These are phyloP conservation scores for Trichothecium roseum DNA, from an alignment of 2,329 filamentous ascomycete species.

Conservation along the genomic window DNA sequence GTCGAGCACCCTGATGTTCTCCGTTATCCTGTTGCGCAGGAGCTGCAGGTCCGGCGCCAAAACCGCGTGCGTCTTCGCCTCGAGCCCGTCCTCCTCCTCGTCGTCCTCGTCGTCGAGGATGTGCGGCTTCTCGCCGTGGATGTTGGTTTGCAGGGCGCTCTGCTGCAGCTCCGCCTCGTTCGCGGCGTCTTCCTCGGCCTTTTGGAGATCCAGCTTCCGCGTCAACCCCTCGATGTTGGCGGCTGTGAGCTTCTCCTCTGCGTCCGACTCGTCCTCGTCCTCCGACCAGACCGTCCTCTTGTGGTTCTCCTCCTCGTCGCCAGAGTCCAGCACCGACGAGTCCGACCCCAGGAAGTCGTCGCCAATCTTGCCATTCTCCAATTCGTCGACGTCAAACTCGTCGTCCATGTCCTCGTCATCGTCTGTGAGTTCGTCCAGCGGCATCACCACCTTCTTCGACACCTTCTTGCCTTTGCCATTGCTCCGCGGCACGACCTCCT, in stretches of 20 bases:
- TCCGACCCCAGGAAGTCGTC: slow-evolving; percentile 51
- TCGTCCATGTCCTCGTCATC: slow-evolving; percentile 27
- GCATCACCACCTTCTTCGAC: slow-evolving; percentile 16
- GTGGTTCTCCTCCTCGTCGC: slow-evolving; percentile 43
- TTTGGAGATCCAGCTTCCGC: slow-evolving; percentile 68
- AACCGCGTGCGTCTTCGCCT: slow-evolving; percentile 48
- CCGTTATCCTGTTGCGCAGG: slow-evolving; percentile 78
- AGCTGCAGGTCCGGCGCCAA: slow-evolving; percentile 86
- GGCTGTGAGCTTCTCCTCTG: slow-evolving; percentile 82
- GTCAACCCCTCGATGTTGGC: slow-evolving; percentile 94
- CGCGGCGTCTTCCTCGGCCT: slow-evolving; percentile 69
- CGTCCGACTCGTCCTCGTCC: slow-evolving; percentile 80
- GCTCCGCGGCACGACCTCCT: slow-evolving; percentile 13
- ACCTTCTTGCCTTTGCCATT: slow-evolving; percentile 24
- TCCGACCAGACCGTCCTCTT: slow-evolving; percentile 77
- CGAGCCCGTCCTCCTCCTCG: slow-evolving; percentile 49
- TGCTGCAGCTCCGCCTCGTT: slow-evolving; percentile 81
- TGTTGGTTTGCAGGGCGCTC: slow-evolving; percentile 84
- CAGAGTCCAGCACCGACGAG: slow-evolving; percentile 60
- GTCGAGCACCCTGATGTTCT: slow-evolving; percentile 83
- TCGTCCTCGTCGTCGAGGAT: slow-evolving; percentile 54
- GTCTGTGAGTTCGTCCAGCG: slow-evolving; percentile 34
- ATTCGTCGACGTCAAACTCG: slow-evolving; percentile 34
- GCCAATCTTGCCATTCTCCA: slow-evolving; percentile 34
- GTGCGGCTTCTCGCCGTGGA: slow-evolving; percentile 63